phyloP scores from a whole-genome alignment of 2,329 filamentous ascomycete species.

The Colletotrichum filicis region DNA sequence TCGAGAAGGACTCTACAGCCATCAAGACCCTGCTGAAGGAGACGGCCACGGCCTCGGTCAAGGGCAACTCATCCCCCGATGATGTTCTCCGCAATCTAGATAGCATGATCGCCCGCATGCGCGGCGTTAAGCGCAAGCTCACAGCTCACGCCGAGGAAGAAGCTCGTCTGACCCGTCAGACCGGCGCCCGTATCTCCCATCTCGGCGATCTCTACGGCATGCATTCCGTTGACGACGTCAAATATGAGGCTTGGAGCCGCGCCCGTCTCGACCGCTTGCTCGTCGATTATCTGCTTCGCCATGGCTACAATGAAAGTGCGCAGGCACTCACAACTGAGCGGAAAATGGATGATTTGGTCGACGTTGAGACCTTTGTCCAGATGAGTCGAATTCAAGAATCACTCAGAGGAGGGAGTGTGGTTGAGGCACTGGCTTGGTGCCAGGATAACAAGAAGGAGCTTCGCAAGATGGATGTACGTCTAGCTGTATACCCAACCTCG shows the following conservation, averaged over 20 bases:
- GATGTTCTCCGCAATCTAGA: slow-evolving; percentile 86
- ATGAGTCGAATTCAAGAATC: slow-evolving; percentile 83
- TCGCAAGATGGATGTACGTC: slow-evolving; percentile 81
- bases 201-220: slow-evolving; percentile 84
- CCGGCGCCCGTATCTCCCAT: slow-evolving; percentile 81
- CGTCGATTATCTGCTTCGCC: slow-evolving; percentile 91
- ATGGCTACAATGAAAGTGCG: slow-evolving; percentile 84
- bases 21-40: slow-evolving; percentile 72
- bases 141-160: slow-evolving; percentile 83
- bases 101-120: slow-evolving; percentile 85
- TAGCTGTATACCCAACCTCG: not conserved
- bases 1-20: slow-evolving; percentile 76
- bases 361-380: slow-evolving; percentile 87
- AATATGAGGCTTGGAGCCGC: slow-evolving; percentile 92
- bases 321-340: slow-evolving; percentile 79
- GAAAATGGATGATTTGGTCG: slow-evolving; percentile 83
- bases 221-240: slow-evolving; percentile 85
- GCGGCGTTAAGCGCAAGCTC: slow-evolving; percentile 89
- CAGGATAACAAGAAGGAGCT: slow-evolving; percentile 92
- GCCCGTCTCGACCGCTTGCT: slow-evolving; percentile 84
- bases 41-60: slow-evolving; percentile 74
- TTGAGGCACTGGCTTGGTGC: slow-evolving; percentile 89
- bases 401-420: slow-evolving; percentile 75
- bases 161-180: slow-evolving; percentile 77
- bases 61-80: slow-evolving; percentile 69